Base-by-base conservation (phyloP, 345 rosid genomes). In the Mallotus nudiflorus region DNA sequence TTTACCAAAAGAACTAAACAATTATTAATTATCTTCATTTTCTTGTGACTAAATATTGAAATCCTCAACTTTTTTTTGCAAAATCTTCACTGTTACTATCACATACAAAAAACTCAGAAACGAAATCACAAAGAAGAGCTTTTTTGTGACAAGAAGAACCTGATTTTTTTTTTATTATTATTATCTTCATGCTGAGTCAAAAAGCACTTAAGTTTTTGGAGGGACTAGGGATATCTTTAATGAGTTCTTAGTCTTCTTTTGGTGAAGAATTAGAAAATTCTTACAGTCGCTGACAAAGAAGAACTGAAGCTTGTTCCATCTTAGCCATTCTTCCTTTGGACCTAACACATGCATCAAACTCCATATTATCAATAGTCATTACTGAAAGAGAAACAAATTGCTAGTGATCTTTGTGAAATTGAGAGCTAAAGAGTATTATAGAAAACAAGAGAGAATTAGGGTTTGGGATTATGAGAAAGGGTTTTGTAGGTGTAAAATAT, bases 141-240 rank as follows among this genome's bases (percentile, higher is more conserved):
- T 71, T 71, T 70, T 65, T 51, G 31, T n/a, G 72, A 27, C 27
- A 19, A 22, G 18, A 54, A 57, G 51, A 77, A 68, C 24, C 66
- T 29, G 39, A 6, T 25, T 39, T n/a, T 63, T 61, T 78, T 60
- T n/a, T n/a, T n/a, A n/a, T n/a, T n/a, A n/a, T n/a, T 75, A 73
- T 61, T 74, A 27, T 81, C 67, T 72, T 76, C 75, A 11, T 19
- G 46, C 31, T 59, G 57, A 72, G 51, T 73, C 59, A 64, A 66
- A 42, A 77, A 71, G 65, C 50, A 75, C 50, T 72, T 68, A 4
- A 48, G 59, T 69, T 77, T 76, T 77, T 82, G 75, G 35, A 46
- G 28, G 63, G 57, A 67, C 67, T 71, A 31, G 67, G 65, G 25
- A 73, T 33, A 71, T 82, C 74, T 25, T 65, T 70, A 29, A 57